Evolutionary conservation across 148 eudicot genomes (phyloP).

Genomic region (Nyssa sinensis): DNA sequence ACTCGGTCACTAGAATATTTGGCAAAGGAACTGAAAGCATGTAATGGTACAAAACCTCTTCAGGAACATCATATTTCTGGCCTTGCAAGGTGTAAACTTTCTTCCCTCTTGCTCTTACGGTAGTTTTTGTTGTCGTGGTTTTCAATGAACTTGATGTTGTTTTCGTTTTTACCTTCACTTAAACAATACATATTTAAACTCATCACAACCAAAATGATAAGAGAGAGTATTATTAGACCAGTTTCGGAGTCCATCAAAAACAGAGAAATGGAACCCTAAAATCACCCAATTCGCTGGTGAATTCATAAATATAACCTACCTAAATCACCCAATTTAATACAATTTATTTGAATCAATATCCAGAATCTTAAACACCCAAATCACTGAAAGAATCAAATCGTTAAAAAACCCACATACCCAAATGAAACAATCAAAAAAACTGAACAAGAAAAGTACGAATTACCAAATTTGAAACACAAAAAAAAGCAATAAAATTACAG

Average conservation of each 20-base stretch:
- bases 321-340: background rate
- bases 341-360: no score
- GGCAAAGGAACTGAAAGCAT: background rate
- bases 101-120: slow-evolving; percentile 60
- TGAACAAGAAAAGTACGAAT: background rate
- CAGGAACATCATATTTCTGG: slow-evolving; percentile 87
- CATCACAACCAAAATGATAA: slow-evolving; percentile 1
- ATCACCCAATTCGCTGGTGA: background rate
- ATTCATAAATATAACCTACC: background rate
- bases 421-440: background rate
- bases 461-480: background rate
- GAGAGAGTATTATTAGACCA: background rate
- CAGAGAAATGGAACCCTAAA: background rate
- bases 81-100: slow-evolving; percentile 84
- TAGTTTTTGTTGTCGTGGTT: slow-evolving; percentile 38
- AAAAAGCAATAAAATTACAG: slow-evolving; percentile 11
- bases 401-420: background rate
- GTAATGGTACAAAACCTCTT: slow-evolving; percentile 58
- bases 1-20: background rate
- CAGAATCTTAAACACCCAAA: slow-evolving; percentile 3
- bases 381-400: slow-evolving; percentile 7
- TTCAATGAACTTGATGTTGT: slow-evolving; percentile 35
- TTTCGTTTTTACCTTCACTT: slow-evolving; percentile 59
- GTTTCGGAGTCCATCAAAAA: background rate
- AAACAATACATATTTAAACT: slow-evolving; percentile 18